Evolutionary conservation across 257 asterid species (phyloP).

Genomic region (Capsicum rhomboideum): DNA sequence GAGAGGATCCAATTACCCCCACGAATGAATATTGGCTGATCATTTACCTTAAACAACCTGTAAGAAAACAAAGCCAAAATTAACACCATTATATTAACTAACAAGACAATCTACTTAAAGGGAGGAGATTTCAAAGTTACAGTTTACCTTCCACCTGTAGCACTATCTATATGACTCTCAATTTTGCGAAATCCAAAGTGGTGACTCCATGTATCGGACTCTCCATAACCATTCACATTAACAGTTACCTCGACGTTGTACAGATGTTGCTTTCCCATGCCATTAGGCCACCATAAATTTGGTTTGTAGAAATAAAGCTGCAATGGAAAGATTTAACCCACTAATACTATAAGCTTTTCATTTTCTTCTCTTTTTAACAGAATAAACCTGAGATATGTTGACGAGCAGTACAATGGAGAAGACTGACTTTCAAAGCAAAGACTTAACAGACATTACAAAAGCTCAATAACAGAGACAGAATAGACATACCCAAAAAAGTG

Average conservation of each 20-base stretch:
- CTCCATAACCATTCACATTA: slow-evolving; percentile 64
- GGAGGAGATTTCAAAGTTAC: not conserved
- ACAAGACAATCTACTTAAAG: not conserved
- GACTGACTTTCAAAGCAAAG: not conserved
- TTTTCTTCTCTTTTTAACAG: not conserved
- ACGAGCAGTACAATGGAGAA: not conserved
- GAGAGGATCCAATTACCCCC: slow-evolving; percentile 99
- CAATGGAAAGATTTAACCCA: slow-evolving; percentile 9
- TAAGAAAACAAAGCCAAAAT: slow-evolving; percentile 1
- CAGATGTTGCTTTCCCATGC: slow-evolving; percentile 91
- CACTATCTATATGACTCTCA: slow-evolving; percentile 60
- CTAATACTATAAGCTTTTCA: not conserved
- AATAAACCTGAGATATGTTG: not conserved
- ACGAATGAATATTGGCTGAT: slow-evolving; percentile 80
- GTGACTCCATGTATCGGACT: slow-evolving; percentile 83
- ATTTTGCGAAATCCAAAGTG: slow-evolving; percentile 91
- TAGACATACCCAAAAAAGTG: not conserved
- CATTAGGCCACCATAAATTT: slow-evolving; percentile 97
- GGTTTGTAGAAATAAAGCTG: slow-evolving; percentile 93
- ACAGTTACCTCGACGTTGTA: slow-evolving; percentile 74
- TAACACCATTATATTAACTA: not conserved
- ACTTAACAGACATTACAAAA: not conserved
- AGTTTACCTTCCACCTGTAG: slow-evolving; percentile 90
- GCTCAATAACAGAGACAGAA: not conserved
- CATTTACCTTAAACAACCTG: slow-evolving; percentile 93